Evolutionary conservation across 225 moss, liverwort and hornwort species (phyloP), one percentile per base, ranked within the genome.

Genomic region (Pseudoscleropodium purum): DNA sequence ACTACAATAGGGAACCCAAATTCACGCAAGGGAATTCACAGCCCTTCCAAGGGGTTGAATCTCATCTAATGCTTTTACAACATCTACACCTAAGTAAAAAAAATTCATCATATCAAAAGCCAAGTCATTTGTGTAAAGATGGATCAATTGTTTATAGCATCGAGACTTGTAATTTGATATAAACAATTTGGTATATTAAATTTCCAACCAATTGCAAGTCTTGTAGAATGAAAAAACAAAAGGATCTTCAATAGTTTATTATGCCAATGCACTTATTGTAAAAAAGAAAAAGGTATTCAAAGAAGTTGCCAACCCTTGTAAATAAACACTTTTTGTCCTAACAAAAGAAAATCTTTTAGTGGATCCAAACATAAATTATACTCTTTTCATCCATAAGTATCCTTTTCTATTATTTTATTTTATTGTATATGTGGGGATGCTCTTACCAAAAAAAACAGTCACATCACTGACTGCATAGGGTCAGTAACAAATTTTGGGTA

Each of bases 221-320:
- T 69, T 0, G 0, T 69, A n/a, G 10, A 24, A 24, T n/a, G 24
- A 13, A 69, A 68, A 69, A 19, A 10, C 1, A 36, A 36, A 39
- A 69, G 24, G 0, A n/a, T 19, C 24, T 4, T 24, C 5, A 0
- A 13, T 69, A 13, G 7, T 21, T 68, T n/a, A 24, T n/a, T 39
- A 69, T 69, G 24, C 13, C n/a, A 69, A 69, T 39, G 2, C 13
- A 13, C 2, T 7, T 24, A 24, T n/a, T 69, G 24, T 13, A n/a
- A 4, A 24, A 24, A 4, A 69, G n/a, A 23, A n/a, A 37, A 2
- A 37, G 23, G 13, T n/a, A 2, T 21, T 68, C 3, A 6, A 3
- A 34, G 11, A 6, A n/a, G 3, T 13, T 69, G 10, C 12, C n/a
- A n/a, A 11, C 3, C 23, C 13, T n/a, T 0, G 0, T 23, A n/a